phyloP scores from a whole-genome alignment of 192 early-diverging fungal species.

The Linnemannia exigua region DNA sequence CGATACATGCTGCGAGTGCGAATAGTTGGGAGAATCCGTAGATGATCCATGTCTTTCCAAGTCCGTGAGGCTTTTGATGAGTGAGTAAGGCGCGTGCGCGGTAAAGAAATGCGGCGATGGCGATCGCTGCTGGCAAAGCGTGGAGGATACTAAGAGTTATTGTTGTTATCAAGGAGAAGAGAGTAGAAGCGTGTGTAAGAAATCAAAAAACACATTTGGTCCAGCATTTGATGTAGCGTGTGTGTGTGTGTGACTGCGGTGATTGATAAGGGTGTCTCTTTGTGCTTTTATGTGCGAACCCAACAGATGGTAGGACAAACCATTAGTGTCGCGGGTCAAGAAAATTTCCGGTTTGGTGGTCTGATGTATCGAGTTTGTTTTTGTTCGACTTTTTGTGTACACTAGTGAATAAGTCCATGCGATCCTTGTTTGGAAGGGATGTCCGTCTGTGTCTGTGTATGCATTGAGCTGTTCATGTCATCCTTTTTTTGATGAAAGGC shows the following conservation, averaged over 20 bases:
- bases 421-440: not conserved
- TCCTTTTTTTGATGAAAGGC: not conserved
- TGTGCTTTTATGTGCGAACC: no score
- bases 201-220: no score
- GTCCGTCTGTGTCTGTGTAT: not conserved
- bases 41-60: conserved; percentile 25
- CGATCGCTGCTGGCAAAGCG: conserved; percentile 24
- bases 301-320: not conserved
- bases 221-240: not conserved
- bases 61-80: conserved; percentile 14
- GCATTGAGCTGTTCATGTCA: no score
- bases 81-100: not conserved
- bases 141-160: conserved; percentile 36
- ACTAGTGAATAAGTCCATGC: not conserved
- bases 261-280: no score
- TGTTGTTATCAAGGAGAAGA: no score
- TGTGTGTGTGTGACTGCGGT: no score
- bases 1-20: not conserved
- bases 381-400: not conserved
- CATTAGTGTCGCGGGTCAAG: no score
- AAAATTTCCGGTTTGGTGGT: not conserved
- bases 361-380: not conserved
- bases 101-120: conserved; percentile 7
- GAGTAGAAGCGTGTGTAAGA: not conserved
- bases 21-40: conserved; percentile 35